These are phyloP conservation scores for Sphagnurus paluster DNA, from an alignment of 1,284 basidiomycete genomes.

Conservation along the genomic window DNA sequence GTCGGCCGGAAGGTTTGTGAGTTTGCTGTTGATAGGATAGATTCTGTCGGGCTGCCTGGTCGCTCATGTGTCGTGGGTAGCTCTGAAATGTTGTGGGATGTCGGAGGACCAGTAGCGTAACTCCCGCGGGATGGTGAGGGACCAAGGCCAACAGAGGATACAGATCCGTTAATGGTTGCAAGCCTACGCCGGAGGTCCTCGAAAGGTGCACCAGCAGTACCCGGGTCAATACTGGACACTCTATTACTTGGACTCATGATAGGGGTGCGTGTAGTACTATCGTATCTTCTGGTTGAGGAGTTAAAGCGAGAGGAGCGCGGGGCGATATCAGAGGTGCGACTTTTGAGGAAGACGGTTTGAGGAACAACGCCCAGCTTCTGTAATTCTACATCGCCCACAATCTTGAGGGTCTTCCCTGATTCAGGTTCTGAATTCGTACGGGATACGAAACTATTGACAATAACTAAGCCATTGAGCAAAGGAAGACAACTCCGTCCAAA, in stretches of 20 bases:
- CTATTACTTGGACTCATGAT: conserved; percentile 43
- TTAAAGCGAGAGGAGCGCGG: conserved; percentile 32
- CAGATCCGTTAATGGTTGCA: conserved; percentile 68
- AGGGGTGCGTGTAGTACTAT: conserved; percentile 36
- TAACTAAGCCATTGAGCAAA: neutral
- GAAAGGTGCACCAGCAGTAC: conserved; percentile 51
- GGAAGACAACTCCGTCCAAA: conserved; percentile 17
- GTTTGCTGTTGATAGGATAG: conserved; percentile 66
- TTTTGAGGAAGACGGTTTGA: conserved; percentile 90
- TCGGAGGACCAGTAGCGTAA: conserved; percentile 33
- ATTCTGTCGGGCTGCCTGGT: conserved; percentile 72
- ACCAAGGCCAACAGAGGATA: conserved; percentile 53
- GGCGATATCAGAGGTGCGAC: conserved; percentile 42
- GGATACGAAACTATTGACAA: conserved; percentile 57
- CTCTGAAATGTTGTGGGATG: conserved; percentile 32
- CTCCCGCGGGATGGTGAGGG: conserved; percentile 44
- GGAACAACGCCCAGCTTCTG: conserved; percentile 90
- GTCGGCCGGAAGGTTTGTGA: conserved; percentile 59
- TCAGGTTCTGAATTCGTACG: conserved; percentile 62
- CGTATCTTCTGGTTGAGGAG: conserved; percentile 35
- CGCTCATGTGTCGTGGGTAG: conserved; percentile 43
- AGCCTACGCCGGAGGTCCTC: conserved; percentile 75
- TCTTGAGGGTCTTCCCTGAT: conserved; percentile 63
- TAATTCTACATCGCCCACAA: conserved; percentile 67
- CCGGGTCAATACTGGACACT: conserved; percentile 19